A percentile compares a stretch with the other conserved stretches of the same genome.
phyloP scores from a whole-genome alignment of 495 filamentous ascomycete genomes.

The Penicillium macrosclerotiorum region DNA sequence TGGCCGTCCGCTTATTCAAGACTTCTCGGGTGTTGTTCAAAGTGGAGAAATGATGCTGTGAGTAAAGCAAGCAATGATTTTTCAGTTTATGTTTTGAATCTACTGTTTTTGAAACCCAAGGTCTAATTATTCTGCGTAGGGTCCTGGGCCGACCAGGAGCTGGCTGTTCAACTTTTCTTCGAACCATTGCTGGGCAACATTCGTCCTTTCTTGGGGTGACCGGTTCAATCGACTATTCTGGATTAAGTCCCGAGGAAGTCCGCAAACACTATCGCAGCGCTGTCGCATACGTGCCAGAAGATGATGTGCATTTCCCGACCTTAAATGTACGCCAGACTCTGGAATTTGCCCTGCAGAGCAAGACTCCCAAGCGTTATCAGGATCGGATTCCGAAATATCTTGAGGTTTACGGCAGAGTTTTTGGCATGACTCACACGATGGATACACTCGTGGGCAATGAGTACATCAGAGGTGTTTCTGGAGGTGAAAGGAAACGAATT shows the following conservation, averaged over 20 bases:
- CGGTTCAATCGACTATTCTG: constrained; percentile 77
- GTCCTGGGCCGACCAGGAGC: constrained; percentile 83
- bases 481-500: constrained; percentile 74
- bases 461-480: constrained; percentile 81
- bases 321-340: constrained; percentile 83
- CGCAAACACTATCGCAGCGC: constrained; percentile 72
- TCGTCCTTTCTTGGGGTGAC: constrained; percentile 74
- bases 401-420: constrained; percentile 71
- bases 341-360: constrained; percentile 75
- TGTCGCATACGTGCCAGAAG: constrained; percentile 79
- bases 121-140: too few relatives aligned
- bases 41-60: constrained; percentile 73
- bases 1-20: constrained; percentile 40
- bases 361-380: constrained; percentile 69
- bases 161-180: constrained; percentile 86
- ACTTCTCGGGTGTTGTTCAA: constrained; percentile 66
- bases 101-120: too few relatives aligned
- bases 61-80: constrained; percentile 12
- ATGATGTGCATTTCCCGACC: constrained; percentile 78
- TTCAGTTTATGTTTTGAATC: too few relatives aligned
- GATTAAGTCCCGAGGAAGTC: constrained; percentile 58
- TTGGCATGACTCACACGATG: constrained; percentile 80
- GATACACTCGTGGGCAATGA: constrained; percentile 81
- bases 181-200: constrained; percentile 76
- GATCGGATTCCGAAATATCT: constrained; percentile 65